Evolutionary conservation across 1,139 yeast genomes (phyloP).

Genomic region (Chernovozyma aurita): DNA sequence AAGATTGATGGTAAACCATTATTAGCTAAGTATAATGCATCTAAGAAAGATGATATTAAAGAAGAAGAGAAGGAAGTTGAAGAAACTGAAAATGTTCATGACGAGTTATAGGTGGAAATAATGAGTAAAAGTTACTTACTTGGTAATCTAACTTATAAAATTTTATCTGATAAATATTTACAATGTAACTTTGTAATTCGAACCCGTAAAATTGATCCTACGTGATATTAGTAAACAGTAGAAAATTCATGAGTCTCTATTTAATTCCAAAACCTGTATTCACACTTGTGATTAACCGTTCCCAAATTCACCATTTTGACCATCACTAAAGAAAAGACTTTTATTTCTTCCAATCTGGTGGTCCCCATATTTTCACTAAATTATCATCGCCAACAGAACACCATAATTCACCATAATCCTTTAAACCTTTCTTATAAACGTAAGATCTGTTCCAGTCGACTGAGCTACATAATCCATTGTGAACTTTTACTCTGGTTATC

Average conservation of each 20-base stretch:
- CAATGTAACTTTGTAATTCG: too few relatives aligned
- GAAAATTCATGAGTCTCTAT: too few relatives aligned
- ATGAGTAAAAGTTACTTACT: too few relatives aligned
- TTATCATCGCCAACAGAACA: slow-evolving; percentile 87
- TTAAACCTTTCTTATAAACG: slow-evolving; percentile 11
- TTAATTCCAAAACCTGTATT: too few relatives aligned
- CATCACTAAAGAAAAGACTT: too few relatives aligned
- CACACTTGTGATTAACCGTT: too few relatives aligned
- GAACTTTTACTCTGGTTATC: slow-evolving; percentile 58
- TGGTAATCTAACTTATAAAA: too few relatives aligned
- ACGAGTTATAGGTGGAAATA: slow-evolving; percentile 44
- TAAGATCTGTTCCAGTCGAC: slow-evolving; percentile 71
- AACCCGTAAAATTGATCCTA: too few relatives aligned
- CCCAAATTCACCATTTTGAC: too few relatives aligned
- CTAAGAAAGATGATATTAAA: slow-evolving; percentile 7
- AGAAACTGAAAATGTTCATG: slow-evolving; percentile 26
- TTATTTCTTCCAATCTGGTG: slow-evolving; percentile 14
- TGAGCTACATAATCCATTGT: slow-evolving; percentile 62
- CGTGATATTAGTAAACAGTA: too few relatives aligned
- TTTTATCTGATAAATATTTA: too few relatives aligned
- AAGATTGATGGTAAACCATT: slow-evolving; percentile 45
- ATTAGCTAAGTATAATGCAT: slow-evolving; percentile 11
- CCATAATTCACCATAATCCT: slow-evolving; percentile 51
- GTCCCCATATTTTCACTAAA: slow-evolving; percentile 63
- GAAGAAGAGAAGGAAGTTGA: slow-evolving; percentile 14